These are phyloP conservation scores for Cladosporium colombiae DNA, from an alignment of 2,329 filamentous ascomycete genomes.

Conservation along the genomic window DNA sequence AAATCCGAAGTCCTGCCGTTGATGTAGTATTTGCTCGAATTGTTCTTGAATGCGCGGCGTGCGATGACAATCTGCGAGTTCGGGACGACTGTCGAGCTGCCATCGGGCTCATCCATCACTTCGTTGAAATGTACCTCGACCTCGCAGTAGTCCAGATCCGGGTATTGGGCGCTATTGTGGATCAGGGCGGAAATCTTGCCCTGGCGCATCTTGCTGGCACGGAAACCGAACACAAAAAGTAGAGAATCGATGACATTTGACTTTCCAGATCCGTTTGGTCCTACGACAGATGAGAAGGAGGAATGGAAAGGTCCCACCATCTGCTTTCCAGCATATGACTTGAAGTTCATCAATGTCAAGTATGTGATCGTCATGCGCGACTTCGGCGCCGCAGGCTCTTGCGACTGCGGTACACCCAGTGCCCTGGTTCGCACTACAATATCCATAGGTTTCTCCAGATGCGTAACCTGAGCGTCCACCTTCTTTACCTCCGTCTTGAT, in stretches of 20 bases:
- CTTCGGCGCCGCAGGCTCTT: conserved; percentile 76
- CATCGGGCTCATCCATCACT: conserved; percentile 81
- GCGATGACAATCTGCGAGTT: conserved; percentile 86
- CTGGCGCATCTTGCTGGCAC: conserved; percentile 98
- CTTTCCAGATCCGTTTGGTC: conserved; percentile 96
- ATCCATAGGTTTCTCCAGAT: conserved; percentile 88
- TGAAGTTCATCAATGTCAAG: conserved; percentile 93
- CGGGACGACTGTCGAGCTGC: conserved; percentile 74
- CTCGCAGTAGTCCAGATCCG: conserved; percentile 86
- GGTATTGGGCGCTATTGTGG: conserved; percentile 88
- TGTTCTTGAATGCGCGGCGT: conserved; percentile 93
- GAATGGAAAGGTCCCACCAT: conserved; percentile 95
- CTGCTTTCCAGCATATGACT: conserved; percentile 94
- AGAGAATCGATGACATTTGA: conserved; percentile 98
- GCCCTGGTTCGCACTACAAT: conserved; percentile 86
- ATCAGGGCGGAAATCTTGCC: conserved; percentile 97
- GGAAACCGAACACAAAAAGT: conserved; percentile 98
- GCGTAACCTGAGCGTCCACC: conserved; percentile 72
- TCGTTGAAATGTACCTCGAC: conserved; percentile 97
- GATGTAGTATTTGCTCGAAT: conserved; percentile 97
- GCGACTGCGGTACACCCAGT: conserved; percentile 60
- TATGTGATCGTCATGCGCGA: conserved; percentile 90
- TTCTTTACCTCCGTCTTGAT: conserved; percentile 60
- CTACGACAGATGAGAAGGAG: conserved; percentile 96
- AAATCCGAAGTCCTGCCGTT: conserved; percentile 88